These are phyloP conservation scores for Zasmidium angulare DNA, from an alignment of 2,329 filamentous ascomycete genomes.

Conservation along the genomic window DNA sequence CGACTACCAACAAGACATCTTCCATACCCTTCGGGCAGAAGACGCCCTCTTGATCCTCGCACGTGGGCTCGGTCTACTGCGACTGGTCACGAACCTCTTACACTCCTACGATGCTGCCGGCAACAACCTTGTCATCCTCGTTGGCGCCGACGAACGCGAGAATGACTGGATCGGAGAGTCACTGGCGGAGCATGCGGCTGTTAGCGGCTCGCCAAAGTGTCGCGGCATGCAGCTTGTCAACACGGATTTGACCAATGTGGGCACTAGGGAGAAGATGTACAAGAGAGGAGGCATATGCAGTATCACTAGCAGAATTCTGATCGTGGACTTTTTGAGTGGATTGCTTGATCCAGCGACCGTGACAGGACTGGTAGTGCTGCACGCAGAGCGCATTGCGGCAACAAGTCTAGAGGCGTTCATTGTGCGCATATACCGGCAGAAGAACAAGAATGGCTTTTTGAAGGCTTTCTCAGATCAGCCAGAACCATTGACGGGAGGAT, in stretches of 20 bases:
- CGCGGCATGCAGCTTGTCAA: constrained; percentile 89
- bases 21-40: constrained; percentile 82
- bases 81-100: constrained; percentile 90
- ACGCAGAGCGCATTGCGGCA: constrained; percentile 81
- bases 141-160: constrained; percentile 88
- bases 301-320: constrained; percentile 90
- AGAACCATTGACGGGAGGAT: constrained; percentile 84
- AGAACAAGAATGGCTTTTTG: constrained; percentile 89
- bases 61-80: constrained; percentile 85
- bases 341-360: constrained; percentile 80
- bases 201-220: constrained; percentile 78
- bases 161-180: constrained; percentile 97
- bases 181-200: constrained; percentile 88
- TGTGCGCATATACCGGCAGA: constrained; percentile 85
- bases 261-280: constrained; percentile 88
- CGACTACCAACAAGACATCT: constrained; percentile 93
- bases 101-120: constrained; percentile 96
- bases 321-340: constrained; percentile 86
- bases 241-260: constrained; percentile 87
- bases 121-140: constrained; percentile 84
- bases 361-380: constrained; percentile 81
- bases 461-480: constrained; percentile 96
- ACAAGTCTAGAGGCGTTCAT: constrained; percentile 95
- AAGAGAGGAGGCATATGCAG: constrained; percentile 86
- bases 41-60: constrained; percentile 94